phyloP scores from a whole-genome alignment of 2,329 filamentous ascomycete genomes.

The Alternaria postmessia region DNA sequence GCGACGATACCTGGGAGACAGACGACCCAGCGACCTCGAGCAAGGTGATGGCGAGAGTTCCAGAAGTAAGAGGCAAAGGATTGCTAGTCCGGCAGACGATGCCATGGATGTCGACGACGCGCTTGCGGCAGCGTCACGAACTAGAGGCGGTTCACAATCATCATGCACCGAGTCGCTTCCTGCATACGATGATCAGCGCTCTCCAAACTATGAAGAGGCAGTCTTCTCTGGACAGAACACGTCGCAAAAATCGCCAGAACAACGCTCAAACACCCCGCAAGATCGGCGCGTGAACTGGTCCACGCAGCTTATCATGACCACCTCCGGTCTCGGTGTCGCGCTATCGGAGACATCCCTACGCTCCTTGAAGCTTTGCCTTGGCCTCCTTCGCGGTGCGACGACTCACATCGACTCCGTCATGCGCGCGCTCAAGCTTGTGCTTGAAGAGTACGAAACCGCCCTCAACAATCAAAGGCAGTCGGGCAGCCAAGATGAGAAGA shows the following conservation, averaged over 20 bases:
- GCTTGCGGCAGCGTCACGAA: conserved; percentile 33
- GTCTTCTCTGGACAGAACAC: conserved; percentile 32
- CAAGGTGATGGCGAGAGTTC: conserved; percentile 49
- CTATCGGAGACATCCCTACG: conserved; percentile 88
- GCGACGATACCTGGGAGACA: conserved; percentile 75
- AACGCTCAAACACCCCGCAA: conserved; percentile 35
- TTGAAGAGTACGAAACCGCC: conserved; percentile 79
- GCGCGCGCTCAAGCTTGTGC: conserved; percentile 72
- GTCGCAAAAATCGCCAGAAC: conserved; percentile 32
- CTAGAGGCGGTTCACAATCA: conserved; percentile 66
- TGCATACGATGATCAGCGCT: conserved; percentile 81
- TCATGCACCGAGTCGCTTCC: conserved; percentile 79
- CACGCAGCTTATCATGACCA: conserved; percentile 85
- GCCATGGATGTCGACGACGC: conserved; percentile 61
- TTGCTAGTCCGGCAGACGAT: conserved; percentile 47
- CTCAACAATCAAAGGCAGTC: conserved; percentile 42
- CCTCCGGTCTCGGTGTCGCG: conserved; percentile 87
- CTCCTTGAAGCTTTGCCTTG: conserved; percentile 84
- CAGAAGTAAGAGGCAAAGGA: conserved; percentile 55
- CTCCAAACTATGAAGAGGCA: conserved; percentile 76
- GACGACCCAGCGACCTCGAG: conserved; percentile 62
- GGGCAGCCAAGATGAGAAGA: conserved; percentile 21
- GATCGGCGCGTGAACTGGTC: conserved; percentile 69
- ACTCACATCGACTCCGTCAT: conserved; percentile 80
- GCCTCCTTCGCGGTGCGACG: conserved; percentile 82